Evolutionary conservation across 441 rosid species (phyloP), one percentile per base, ranked within the genome.

Genomic region (Syzygium syzygioides): DNA sequence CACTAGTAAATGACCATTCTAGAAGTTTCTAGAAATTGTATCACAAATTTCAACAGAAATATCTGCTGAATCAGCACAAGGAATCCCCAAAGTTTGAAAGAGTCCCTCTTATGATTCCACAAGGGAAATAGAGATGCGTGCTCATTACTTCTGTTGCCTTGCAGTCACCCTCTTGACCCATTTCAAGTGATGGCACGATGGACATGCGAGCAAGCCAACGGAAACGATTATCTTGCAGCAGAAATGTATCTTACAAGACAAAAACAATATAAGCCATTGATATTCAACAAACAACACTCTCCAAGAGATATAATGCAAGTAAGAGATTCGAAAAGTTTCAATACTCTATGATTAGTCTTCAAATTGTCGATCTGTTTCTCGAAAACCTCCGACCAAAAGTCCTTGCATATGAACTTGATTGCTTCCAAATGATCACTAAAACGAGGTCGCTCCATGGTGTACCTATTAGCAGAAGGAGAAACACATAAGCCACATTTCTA

Each of bases 331-430:
- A 6, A 86, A n/a, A 34, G 54, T 79, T 30, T 57, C 34, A 92
- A 86, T 92, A 98, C 99, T 91, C 95, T 94, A 89, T 98, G 99
- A 88, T 98, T 98, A 34, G 99, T 98, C 94, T 98, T 98, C 93
- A 98, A 91, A 91, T 97, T 98, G 93, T 98, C 99, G 5, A 97
- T 98, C 93, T 97, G 99, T 93, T 98, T 98, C 96, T 98, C 97
- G 94, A 97, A 98, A 79, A 98, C 90, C 93, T 98, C 99, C 12
- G 97, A 96, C 99, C 99, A 98, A 92, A 98, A 98, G 89, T 98
- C 99, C 92, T 98, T 97, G 94, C 99, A 98, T 89, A 98, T 98
- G 94, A 97, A 97, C 94, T 98, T 98, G 92, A 97, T 98, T 68
- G 99, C 99, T 89, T 98, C 99, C 15, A 98, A 91, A 95, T 98